These are phyloP conservation scores for Chalara sp. DNA, from an alignment of 2,329 filamentous ascomycete species.

Conservation along the genomic window DNA sequence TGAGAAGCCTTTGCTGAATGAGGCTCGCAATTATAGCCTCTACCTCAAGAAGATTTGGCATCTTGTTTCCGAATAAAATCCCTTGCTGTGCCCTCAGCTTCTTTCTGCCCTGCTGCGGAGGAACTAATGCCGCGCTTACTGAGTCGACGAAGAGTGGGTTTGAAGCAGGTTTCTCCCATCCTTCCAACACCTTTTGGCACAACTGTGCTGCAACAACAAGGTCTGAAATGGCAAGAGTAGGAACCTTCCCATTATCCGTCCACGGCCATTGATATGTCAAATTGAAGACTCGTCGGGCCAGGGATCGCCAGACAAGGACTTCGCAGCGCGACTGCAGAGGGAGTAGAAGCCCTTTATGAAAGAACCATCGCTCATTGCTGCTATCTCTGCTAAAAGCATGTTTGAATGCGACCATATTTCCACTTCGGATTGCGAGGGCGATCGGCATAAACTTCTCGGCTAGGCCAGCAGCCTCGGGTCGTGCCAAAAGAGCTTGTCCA, in stretches of 20 bases:
- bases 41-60: constrained; percentile 56
- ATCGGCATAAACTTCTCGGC: constrained; percentile 64
- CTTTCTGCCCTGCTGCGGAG: constrained; percentile 39
- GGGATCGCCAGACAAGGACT: constrained; percentile 75
- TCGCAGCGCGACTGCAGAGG: constrained; percentile 72
- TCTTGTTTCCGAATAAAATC: constrained; percentile 56
- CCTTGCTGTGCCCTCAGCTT: constrained; percentile 51
- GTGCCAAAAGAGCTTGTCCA: constrained; percentile 54
- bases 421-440: constrained; percentile 63
- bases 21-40: constrained; percentile 72
- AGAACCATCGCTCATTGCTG: constrained; percentile 63
- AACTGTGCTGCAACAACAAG: constrained; percentile 57
- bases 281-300: constrained; percentile 72
- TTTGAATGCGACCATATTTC: constrained; percentile 70
- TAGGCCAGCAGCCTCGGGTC: constrained; percentile 63
- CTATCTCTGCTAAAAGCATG: constrained; percentile 50
- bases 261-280: constrained; percentile 67
- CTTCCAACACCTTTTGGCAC: constrained; percentile 58
- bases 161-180: constrained; percentile 33
- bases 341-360: constrained; percentile 67
- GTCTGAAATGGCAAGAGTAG: constrained; percentile 67
- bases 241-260: constrained; percentile 51
- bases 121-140: constrained; percentile 26
- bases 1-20: constrained; percentile 72
- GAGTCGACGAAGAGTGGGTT: constrained; percentile 15